Evolutionary conservation across 202 grass and related monocot species (phyloP).

Genomic region (Musa balbisiana): DNA sequence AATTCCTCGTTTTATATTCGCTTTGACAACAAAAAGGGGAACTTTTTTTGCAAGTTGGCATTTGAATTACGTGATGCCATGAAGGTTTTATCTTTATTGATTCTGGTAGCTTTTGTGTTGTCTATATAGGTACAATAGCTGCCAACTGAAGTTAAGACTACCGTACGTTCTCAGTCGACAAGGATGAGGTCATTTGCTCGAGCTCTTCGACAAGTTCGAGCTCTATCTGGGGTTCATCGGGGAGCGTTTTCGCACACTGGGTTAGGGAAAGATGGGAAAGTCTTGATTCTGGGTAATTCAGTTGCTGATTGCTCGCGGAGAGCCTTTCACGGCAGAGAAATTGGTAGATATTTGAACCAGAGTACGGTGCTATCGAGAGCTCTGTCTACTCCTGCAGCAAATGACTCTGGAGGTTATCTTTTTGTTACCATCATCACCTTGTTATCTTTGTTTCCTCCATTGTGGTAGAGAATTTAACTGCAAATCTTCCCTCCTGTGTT

Average conservation of each 20-base stretch:
- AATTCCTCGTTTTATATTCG: background rate
- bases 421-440: background rate
- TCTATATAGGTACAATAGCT: background rate
- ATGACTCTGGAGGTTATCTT: conserved; percentile 45
- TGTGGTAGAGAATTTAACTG: background rate
- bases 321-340: conserved; percentile 20
- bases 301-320: conserved; percentile 23
- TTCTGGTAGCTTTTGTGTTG: background rate
- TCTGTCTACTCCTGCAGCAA: conserved; percentile 30
- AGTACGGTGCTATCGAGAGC: conserved; percentile 29
- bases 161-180: background rate
- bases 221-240: conserved; percentile 20
- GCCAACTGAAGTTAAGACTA: too few relatives aligned
- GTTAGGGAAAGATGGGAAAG: conserved; percentile 31
- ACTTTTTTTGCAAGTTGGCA: background rate
- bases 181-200: conserved; percentile 63
- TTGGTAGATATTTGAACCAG: conserved; percentile 30
- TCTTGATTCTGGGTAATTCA: conserved; percentile 25
- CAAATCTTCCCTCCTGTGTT: background rate
- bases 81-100: background rate
- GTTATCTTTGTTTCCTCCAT: conserved; percentile 11
- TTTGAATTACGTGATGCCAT: background rate
- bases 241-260: conserved; percentile 22
- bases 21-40: background rate
- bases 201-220: conserved; percentile 41